phyloP scores from a whole-genome alignment of 1,139 yeast genomes.

The Geotrichum macrosporum region DNA sequence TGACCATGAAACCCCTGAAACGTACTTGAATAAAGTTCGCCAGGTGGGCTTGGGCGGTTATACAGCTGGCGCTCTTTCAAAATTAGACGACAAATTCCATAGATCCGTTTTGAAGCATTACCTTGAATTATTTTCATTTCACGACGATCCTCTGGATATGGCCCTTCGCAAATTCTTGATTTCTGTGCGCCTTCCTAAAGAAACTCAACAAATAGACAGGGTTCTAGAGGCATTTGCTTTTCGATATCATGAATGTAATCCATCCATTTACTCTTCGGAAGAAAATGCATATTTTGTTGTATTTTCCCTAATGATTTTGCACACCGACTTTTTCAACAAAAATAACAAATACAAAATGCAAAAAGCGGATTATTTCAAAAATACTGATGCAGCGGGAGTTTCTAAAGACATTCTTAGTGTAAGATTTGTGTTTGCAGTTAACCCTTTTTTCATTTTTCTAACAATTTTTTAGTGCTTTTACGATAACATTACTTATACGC shows the following conservation, averaged over 20 bases:
- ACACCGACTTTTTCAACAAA: conserved; percentile 63
- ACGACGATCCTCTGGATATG: conserved; percentile 56
- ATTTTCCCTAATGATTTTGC: conserved; percentile 60
- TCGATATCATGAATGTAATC: conserved; percentile 45
- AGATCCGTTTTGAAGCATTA: conserved; percentile 41
- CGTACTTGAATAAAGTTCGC: conserved; percentile 37
- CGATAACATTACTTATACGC: conserved; percentile 58
- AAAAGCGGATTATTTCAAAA: conserved; percentile 52
- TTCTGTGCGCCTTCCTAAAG: conserved; percentile 56
- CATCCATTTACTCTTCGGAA: conserved; percentile 38
- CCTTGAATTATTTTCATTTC: conserved; percentile 45
- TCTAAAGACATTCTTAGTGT: conserved; percentile 41
- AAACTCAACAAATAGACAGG: conserved; percentile 68
- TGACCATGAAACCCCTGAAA: conserved; percentile 37
- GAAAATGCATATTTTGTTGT: conserved; percentile 55
- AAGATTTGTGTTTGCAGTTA: conserved; percentile 34
- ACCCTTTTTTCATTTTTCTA: conserved; percentile 10
- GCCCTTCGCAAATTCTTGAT: conserved; percentile 55
- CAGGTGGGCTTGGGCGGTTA: conserved; percentile 38
- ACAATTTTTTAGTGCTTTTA: conserved; percentile 46
- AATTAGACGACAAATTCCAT: conserved; percentile 39
- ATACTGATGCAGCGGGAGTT: conserved; percentile 41
- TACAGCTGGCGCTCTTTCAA: conserved; percentile 41
- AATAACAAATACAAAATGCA: conserved; percentile 62
- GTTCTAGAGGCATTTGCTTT: conserved; percentile 52